Evolutionary conservation across 2,329 filamentous ascomycete genomes (phyloP).

Genomic region (Arthrinium puccinioides): DNA sequence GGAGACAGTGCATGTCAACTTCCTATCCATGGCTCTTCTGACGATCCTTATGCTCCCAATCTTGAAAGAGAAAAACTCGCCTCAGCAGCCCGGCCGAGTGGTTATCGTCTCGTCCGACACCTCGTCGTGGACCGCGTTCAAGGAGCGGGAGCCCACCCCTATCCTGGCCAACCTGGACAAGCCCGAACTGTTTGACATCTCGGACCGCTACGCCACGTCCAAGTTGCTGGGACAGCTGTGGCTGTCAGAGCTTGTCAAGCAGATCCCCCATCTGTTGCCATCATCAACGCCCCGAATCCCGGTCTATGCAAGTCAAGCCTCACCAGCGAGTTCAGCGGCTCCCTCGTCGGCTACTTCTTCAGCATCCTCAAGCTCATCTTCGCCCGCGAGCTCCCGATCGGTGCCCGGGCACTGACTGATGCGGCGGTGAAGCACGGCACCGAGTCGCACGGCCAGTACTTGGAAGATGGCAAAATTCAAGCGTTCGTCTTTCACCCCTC

Average conservation of each 20-base stretch:
- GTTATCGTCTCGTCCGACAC: conserved; percentile 16
- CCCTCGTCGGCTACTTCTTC: conserved; percentile 4
- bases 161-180: conserved; percentile 2
- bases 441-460: conserved; percentile 11
- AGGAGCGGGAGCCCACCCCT: conserved; percentile 7
- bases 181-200: conserved; percentile 5
- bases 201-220: conserved; percentile 11
- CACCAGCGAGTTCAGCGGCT: conserved; percentile 7
- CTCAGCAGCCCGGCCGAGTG: conserved; percentile 3
- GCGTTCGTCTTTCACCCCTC: conserved; percentile 5
- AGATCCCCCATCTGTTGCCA: conserved; percentile 9
- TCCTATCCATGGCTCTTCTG: conserved; percentile 41
- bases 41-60: conserved; percentile 37
- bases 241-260: conserved; percentile 19
- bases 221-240: conserved; percentile 26
- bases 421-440: conserved; percentile 8
- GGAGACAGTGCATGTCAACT: conserved; percentile 40
- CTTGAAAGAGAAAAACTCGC: conserved; percentile 5
- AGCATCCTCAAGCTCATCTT: conserved; percentile 10
- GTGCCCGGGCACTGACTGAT: conserved; percentile 9
- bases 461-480: conserved; percentile 8
- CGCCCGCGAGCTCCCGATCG: conserved; percentile 4
- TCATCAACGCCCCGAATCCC: conserved; percentile 8
- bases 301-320: conserved; percentile 11
- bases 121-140: conserved; percentile 11